A percentile compares a stretch with the other conserved stretches of the same genome.
These are phyloP conservation scores for Alternaria consortialis DNA, from an alignment of 2,329 filamentous ascomycete genomes.

Conservation along the genomic window DNA sequence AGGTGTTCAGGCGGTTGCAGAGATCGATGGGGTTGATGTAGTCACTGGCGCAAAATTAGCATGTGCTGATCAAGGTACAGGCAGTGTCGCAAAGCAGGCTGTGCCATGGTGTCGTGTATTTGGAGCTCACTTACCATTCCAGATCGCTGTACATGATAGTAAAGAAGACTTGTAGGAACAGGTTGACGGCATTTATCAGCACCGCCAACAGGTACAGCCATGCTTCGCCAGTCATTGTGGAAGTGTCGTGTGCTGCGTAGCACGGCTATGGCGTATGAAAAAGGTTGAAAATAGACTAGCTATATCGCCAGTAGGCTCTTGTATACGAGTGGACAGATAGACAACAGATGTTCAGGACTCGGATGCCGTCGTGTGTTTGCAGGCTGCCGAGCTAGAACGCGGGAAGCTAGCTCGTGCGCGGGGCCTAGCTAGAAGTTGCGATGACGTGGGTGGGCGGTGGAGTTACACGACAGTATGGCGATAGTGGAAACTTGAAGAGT, in stretches of 20 bases:
- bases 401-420: conserved; percentile 46
- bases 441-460: conserved; percentile 32
- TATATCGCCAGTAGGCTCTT: conserved; percentile 19
- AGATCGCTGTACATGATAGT: conserved; percentile 99
- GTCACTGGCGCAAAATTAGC: conserved; percentile 70
- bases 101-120: background rate
- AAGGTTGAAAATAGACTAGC: conserved; percentile 21
- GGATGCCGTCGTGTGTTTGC: conserved; percentile 47
- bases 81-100: background rate
- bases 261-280: conserved; percentile 20
- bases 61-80: conserved; percentile 24
- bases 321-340: conserved; percentile 21
- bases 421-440: conserved; percentile 32
- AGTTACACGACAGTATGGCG: conserved; percentile 9
- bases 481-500: conserved; percentile 7
- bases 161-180: conserved; percentile 99
- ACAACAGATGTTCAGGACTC: conserved; percentile 30
- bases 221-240: conserved; percentile 92
- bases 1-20: conserved; percentile 99
- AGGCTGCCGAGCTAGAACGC: conserved; percentile 43
- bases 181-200: conserved; percentile 99
- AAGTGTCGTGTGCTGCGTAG: conserved; percentile 34
- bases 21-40: conserved; percentile 99
- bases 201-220: conserved; percentile 98
- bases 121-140: conserved; percentile 82